Evolutionary conservation across 108 stramenopile species (phyloP), one percentile per base, ranked within the genome.

Genomic region (Craspedostauros australis): DNA sequence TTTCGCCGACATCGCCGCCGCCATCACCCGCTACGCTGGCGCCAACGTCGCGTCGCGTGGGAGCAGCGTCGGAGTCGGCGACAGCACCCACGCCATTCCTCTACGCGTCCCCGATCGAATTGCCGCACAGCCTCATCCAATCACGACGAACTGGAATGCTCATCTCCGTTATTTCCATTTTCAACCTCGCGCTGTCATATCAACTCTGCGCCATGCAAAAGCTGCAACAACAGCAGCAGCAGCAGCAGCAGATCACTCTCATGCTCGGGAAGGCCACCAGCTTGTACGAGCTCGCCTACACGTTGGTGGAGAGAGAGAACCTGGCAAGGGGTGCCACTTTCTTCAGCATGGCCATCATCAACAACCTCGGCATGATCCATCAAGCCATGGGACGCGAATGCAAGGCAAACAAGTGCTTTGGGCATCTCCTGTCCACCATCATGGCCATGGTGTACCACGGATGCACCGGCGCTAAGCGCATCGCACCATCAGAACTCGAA

Each of bases 321-420:
- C 18, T 50, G 6, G 49, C 44, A 33, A 31, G 31, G 30, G 34
- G 56, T 31, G 28, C 46, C 18, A 31, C 44, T n/a, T n/a, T n/a
- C 19, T 38, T 21, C 23, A 57, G 55, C 22, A 70, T 70, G 60
- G 61, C 61, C 8, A 70, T 70, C 46, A 26, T 57, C 16, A 70
- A 70, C 30, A 70, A 70, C 34, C 30, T 70, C 38, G 69, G 69
- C 9, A 60, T 62, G 15, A 38, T 62, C 18, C 60, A 70, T 20
- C 45, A 29, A 0, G 26, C 38, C 7, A 29, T 62, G 12, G 69
- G 69, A 23, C 33, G 51, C 36, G 43, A 46, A 21, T 55, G 29
- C 12, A 57, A 50, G 28, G 46, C 69, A 4, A 15, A 47, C 7
- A 39, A 44, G 20, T 70, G 55, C 49, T 70, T 62, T 38, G 23